Evolutionary conservation across 495 filamentous ascomycete genomes (phyloP), one percentile per base, ranked within the genome.

Genomic region (Diplogelasinospora grovesii): DNA sequence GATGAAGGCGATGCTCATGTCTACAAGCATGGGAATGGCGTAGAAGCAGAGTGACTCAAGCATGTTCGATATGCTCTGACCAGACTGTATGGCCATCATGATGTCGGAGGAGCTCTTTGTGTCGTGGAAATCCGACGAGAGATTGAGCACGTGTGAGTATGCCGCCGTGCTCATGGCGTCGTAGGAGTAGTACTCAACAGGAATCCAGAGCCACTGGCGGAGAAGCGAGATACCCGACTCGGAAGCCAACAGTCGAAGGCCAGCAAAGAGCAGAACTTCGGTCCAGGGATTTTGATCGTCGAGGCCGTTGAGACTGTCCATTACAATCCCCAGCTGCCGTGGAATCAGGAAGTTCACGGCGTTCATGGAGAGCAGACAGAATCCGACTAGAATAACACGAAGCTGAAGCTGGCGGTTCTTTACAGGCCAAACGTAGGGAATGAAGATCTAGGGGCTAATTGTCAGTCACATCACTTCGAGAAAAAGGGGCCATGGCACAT

Each of bases 91-190:
- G 3, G 83, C 75, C 48, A 77, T 70, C 45, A 75, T 77, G 23
- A 89, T 68, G 49, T 88, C 82, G 5, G 78, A 84, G 3, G 78
- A 81, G 39, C 75, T 75, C 63, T 87, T 88, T 36, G 73, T 72
- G 43, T 80, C 81, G 53, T 92, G 85, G 44, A 88, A 89, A 50
- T 90, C 85, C 44, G 79, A 81, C 0, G 82, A 87, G 18, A 92
- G 70, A 36, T 70, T 74, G 75, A 90, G 85, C 18, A 89, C 69
- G 46, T 89, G 83, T 29, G 78, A 74, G 53, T 85, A 89, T 3
- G 84, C 77, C 0, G 78, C 77, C 0, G 68, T 75, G 45, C 74
- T 78, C 20, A 87, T 65, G 21, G 68, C 65, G 36, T 71, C 69
- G 36, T 78, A 74, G 0, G 78, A 71, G 53, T 79, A 82, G 51